phyloP scores from a whole-genome alignment of 257 asterid genomes.

The Solanum piurae region DNA sequence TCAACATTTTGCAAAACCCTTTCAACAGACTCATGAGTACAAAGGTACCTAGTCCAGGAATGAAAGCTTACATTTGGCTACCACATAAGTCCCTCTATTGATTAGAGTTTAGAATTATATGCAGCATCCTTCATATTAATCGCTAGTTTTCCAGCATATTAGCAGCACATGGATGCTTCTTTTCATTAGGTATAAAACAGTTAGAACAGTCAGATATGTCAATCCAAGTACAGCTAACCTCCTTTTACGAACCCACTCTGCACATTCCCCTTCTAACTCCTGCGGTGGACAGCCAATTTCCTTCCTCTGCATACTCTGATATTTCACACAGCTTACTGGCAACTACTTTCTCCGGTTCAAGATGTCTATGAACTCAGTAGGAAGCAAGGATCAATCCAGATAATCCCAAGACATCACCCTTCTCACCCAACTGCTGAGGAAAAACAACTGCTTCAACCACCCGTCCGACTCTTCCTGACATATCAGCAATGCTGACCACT shows the following conservation, averaged over 20 bases:
- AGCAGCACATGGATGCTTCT: constrained; percentile 20
- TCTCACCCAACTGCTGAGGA: constrained; percentile 36
- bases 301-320: constrained; percentile 64
- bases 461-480: constrained; percentile 72
- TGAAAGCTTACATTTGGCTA: neutral
- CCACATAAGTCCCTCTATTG: constrained; percentile 12
- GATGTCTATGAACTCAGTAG: constrained; percentile 50
- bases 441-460: constrained; percentile 51
- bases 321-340: constrained; percentile 47
- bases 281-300: constrained; percentile 53
- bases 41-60: neutral
- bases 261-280: constrained; percentile 46
- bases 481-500: constrained; percentile 59
- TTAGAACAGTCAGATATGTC: constrained; percentile 33
- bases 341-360: constrained; percentile 60
- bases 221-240: constrained; percentile 83
- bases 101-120: constrained; percentile 14
- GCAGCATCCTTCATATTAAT: constrained; percentile 48
- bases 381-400: constrained; percentile 80
- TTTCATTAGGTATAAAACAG: constrained; percentile 46
- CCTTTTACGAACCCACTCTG: constrained; percentile 45
- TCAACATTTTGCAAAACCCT: neutral
- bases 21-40: neutral
- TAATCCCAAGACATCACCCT: constrained; percentile 34
- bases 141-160: constrained; percentile 25